phyloP scores from a whole-genome alignment of 2,329 filamentous ascomycete species.

The Ramularia endophylla region DNA sequence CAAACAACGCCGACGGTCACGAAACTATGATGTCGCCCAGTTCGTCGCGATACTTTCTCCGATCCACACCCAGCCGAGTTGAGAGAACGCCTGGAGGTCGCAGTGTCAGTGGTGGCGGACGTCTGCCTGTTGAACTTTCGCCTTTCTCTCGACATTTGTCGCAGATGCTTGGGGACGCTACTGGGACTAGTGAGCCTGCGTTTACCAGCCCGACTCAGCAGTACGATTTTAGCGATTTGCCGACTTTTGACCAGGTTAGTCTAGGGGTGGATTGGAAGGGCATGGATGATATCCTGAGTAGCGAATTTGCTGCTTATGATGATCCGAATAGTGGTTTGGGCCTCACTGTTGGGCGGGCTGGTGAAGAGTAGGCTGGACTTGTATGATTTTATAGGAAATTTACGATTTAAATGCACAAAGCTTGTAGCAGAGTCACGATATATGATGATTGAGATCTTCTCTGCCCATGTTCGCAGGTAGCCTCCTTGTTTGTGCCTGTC shows the following conservation, averaged over 20 bases:
- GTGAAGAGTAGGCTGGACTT: too few species aligned
- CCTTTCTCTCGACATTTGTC: slow-evolving; percentile 59
- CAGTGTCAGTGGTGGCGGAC: slow-evolving; percentile 19
- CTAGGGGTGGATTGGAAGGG: slow-evolving; percentile 26
- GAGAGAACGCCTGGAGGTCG: slow-evolving; percentile 27
- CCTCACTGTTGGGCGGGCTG: too few species aligned
- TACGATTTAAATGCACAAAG: too few species aligned
- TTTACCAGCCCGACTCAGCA: slow-evolving; percentile 26
- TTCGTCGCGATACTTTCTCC: slow-evolving; percentile 34
- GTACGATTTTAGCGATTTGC: slow-evolving; percentile 30
- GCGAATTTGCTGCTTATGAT: slow-evolving; percentile 27
- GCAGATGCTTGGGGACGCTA: slow-evolving; percentile 54
- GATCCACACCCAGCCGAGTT: slow-evolving; percentile 33
- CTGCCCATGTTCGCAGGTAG: too few species aligned
- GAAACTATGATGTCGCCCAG: slow-evolving; percentile 31
- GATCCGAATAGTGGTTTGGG: slow-evolving; percentile 4
- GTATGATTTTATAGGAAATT: too few species aligned
- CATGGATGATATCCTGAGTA: slow-evolving; percentile 25
- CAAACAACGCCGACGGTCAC: slow-evolving; percentile 24
- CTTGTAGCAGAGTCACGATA: too few species aligned
- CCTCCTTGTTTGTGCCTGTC: too few species aligned
- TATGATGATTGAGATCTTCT: too few species aligned
- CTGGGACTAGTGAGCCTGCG: slow-evolving; percentile 13
- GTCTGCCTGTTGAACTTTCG: slow-evolving; percentile 35
- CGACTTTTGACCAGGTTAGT: slow-evolving; percentile 27